Evolutionary conservation across 2,329 filamentous ascomycete species (phyloP), one percentile per base, ranked within the genome.

Genomic region (Scedosporium dehoogii): DNA sequence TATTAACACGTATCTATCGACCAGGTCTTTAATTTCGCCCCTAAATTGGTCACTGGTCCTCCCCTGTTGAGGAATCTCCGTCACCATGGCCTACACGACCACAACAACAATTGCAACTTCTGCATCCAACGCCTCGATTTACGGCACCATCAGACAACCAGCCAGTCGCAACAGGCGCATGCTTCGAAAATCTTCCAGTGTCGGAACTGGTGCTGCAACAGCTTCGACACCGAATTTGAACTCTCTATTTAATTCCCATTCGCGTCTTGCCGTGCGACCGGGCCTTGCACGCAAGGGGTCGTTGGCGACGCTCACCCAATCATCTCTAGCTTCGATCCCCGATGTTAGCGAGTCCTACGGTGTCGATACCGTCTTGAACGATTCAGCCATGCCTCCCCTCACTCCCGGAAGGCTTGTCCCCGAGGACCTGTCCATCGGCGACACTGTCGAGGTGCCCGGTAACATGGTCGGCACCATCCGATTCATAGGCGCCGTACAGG

Each of bases 391-490:
- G 69, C 68, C 72, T 61, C 83, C 81, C 38, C 72, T 78, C 60
- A 85, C 83, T 0, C 84, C 84, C 27, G 78, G 77, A 62, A 77
- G 81, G 74, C 76, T 70, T 67, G 78, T 71, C 67, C 75, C 76
- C 65, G 80, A 82, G 60, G 71, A 78, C 65, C 74, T 96, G 64
- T 82, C 86, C 66, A 81, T 94, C 48, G 93, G 93, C 67, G 93
- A 97, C 72, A 74, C 81, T 41, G 93, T 97, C 65, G 92, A 97
- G 68, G 93, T 97, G 57, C 92, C 93, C 1, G 94, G 94, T 51
- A 91, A 88, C 73, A 96, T 99, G 92, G 80, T 88, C 67, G 94
- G 94, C 58, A 89, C 85, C 2, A 87, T 97, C 67, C 93, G 90
- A 72, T 99, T 96, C 72, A 80, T 97, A 65, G 94, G 94, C 55